A percentile compares a stretch with the other conserved stretches of the same genome.
Evolutionary conservation across 768 basidiomycete species (phyloP).

Genomic region (Lentinula guzmanii): DNA sequence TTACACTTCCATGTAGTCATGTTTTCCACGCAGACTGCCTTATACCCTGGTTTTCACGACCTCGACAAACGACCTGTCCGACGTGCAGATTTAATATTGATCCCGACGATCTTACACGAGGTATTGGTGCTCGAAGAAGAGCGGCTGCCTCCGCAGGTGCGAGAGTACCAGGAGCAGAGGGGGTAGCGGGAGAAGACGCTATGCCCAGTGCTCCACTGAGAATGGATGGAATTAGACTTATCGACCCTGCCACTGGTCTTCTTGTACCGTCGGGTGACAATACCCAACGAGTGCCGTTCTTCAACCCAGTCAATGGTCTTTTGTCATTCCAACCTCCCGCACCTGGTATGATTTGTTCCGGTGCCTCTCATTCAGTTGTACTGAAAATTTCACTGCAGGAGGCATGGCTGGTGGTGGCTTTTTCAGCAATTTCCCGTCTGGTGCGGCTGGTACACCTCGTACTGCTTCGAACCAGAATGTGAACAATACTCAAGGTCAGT

Average conservation of each 20-base stretch:
- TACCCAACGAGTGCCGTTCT: not conserved
- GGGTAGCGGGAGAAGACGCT: not conserved
- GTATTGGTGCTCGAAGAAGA: not conserved
- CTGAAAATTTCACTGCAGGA: not conserved
- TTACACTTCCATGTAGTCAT: conserved; percentile 74
- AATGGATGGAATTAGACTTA: not conserved
- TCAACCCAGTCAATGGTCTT: not conserved
- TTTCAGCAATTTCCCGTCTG: not conserved
- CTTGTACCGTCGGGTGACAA: not conserved
- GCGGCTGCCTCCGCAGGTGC: not conserved
- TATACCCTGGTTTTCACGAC: conserved; percentile 77
- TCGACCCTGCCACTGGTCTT: not conserved
- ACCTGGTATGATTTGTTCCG: not conserved
- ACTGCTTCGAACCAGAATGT: not conserved
- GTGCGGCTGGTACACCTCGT: not conserved
- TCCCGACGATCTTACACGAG: conserved; percentile 59
- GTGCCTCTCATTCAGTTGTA: not conserved
- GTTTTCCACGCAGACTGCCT: conserved; percentile 78
- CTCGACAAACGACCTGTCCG: conserved; percentile 75
- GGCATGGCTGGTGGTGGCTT: not conserved
- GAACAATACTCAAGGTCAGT: not conserved
- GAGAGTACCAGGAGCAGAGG: not conserved
- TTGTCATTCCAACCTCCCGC: not conserved
- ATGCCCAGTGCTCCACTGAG: not conserved
- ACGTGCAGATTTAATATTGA: conserved; percentile 82